Conservation (phyloP, 2,329 filamentous ascomycete species). For the Claviceps capensis region DNA sequence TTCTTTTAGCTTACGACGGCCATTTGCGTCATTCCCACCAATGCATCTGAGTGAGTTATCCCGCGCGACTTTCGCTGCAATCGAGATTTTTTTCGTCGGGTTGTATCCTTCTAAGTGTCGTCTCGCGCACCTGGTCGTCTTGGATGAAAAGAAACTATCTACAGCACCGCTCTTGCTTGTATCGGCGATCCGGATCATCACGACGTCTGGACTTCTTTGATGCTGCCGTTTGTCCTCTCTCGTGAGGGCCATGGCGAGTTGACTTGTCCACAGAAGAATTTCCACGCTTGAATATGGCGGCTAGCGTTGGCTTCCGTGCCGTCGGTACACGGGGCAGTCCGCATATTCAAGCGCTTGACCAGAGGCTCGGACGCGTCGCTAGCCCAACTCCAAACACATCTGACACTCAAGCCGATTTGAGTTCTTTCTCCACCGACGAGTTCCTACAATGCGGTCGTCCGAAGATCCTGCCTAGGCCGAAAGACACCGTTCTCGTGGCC, state of each 20-base stretch:
- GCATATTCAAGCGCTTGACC: conserved; percentile 21
- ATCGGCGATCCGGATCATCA: background rate
- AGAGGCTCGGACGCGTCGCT: conserved; percentile 18
- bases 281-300: conserved; percentile 27
- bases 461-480: conserved; percentile 43
- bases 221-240: conserved; percentile 3
- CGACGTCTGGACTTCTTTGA: conserved; percentile 4
- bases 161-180: background rate
- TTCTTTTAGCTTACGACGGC: background rate
- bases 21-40: background rate
- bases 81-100: background rate
- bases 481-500: conserved; percentile 53
- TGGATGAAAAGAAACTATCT: background rate
- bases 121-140: background rate
- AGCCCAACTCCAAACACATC: conserved; percentile 24
- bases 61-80: background rate
- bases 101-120: background rate
- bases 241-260: conserved; percentile 21
- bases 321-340: conserved; percentile 25
- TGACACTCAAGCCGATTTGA: conserved; percentile 21
- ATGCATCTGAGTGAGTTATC: background rate
- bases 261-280: conserved; percentile 15
- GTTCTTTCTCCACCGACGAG: conserved; percentile 18
- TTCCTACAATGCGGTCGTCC: conserved; percentile 36
- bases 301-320: conserved; percentile 7